Conservation (phyloP, 139 green algal species). For the Micractinium sp. region DNA sequence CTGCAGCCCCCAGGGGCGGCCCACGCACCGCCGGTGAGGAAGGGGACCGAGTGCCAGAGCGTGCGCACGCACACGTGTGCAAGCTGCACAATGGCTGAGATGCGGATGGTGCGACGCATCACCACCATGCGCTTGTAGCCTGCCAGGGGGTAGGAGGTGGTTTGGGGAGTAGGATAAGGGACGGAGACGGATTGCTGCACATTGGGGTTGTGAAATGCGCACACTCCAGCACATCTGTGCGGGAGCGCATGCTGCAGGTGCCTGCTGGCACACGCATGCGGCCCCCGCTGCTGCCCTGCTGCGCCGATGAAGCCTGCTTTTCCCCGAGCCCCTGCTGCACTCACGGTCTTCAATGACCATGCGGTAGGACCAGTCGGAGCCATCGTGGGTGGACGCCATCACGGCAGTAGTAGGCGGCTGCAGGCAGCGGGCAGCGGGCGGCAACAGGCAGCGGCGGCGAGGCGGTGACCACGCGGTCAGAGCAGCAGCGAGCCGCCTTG, state of each 20-base stretch:
- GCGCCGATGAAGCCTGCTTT: no score
- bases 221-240: neutral
- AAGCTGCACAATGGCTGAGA: neutral
- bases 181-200: no score
- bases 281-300: no score
- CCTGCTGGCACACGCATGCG: no score
- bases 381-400: neutral
- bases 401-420: no score
- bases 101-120: constrained; percentile 13
- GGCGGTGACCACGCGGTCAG: no score
- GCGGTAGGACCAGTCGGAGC: constrained; percentile 15
- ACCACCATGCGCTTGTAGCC: constrained; percentile 36
- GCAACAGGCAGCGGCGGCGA: neutral
- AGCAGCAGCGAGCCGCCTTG: no score
- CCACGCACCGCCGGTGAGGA: constrained; percentile 4
- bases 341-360: constrained; percentile 41
- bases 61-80: constrained; percentile 16
- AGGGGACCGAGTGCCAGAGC: constrained; percentile 22
- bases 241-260: no score
- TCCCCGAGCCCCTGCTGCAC: neutral
- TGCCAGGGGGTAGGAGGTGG: neutral
- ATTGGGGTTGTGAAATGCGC: no score
- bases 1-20: neutral
- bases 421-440: neutral
- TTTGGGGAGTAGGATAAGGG: neutral